Conservation (phyloP, 2,329 filamentous ascomycete genomes). For the Alternaria rosae region DNA sequence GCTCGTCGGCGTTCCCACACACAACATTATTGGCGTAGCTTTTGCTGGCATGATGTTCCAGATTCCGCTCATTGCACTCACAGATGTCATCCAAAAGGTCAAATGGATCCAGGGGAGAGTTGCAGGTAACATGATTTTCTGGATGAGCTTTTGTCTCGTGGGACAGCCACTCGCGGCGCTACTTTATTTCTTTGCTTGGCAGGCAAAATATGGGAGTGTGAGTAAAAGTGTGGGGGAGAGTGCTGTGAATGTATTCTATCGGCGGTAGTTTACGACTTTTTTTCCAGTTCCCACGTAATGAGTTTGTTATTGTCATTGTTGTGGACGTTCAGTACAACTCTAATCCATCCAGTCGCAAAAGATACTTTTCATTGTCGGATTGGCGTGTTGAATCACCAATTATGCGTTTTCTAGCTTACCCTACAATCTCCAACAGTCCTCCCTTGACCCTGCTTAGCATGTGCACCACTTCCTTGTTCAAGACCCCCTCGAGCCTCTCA, state of each 20-base stretch:
- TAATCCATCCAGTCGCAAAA: background rate
- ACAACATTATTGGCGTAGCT: conserved; percentile 91
- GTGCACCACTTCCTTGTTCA: conserved; percentile 30
- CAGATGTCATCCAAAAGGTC: conserved; percentile 79
- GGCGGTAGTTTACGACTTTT: conserved; percentile 18
- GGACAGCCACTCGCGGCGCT: conserved; percentile 92
- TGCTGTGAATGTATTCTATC: conserved; percentile 28
- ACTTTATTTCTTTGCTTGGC: conserved; percentile 98
- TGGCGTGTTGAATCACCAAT: conserved; percentile 1
- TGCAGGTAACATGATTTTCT: conserved; percentile 92
- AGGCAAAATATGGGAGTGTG: conserved; percentile 92
- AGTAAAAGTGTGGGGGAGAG: conserved; percentile 52
- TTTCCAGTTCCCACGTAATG: background rate
- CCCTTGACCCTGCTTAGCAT: conserved; percentile 13
- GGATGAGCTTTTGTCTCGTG: conserved; percentile 94
- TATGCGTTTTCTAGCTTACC: background rate
- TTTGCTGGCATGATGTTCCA: conserved; percentile 95
- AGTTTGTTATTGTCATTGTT: background rate
- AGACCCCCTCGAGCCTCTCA: conserved; percentile 43
- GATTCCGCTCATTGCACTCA: conserved; percentile 84
- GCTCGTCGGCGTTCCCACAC: conserved; percentile 90
- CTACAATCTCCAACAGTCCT: conserved; percentile 1
- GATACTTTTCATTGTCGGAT: background rate
- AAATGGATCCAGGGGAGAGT: conserved; percentile 77
- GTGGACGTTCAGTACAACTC: background rate